Conservation (phyloP, 257 asterid genomes). For the Ligustrum vulgare region DNA sequence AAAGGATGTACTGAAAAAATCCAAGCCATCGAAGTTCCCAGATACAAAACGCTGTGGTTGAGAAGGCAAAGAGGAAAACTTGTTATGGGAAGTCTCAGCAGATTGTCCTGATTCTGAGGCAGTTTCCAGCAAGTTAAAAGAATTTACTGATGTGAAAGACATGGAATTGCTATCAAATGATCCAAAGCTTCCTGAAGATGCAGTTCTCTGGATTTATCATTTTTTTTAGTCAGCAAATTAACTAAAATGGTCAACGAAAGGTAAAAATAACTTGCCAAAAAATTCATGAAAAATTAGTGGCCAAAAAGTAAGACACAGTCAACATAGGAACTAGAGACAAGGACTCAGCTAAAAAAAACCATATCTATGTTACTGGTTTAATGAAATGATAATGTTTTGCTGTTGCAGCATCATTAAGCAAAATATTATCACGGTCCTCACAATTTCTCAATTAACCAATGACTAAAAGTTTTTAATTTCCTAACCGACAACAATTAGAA, state of each 20-base stretch:
- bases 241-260: not conserved
- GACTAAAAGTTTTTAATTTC: not conserved
- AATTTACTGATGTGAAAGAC: constrained; percentile 35
- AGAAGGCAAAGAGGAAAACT: too few relatives aligned
- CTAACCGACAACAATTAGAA: too few relatives aligned
- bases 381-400: not conserved
- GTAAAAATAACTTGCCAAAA: not conserved
- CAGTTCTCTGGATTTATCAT: constrained; percentile 55
- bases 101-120: constrained; percentile 43
- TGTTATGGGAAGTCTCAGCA: constrained; percentile 28
- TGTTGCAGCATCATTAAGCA: too few relatives aligned
- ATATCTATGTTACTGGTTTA: not conserved
- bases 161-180: constrained; percentile 55
- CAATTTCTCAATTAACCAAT: not conserved
- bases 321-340: not conserved
- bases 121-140: constrained; percentile 27
- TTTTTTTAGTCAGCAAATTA: constrained; percentile 24
- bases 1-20: constrained; percentile 50
- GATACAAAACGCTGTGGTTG: constrained; percentile 29
- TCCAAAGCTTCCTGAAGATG: constrained; percentile 66
- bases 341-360: not conserved
- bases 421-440: not conserved
- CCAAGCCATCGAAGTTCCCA: constrained; percentile 37
- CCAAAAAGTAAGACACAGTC: not conserved
- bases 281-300: not conserved